Conservation (phyloP, 257 asterid species). For the Fraxinus excelsior region DNA sequence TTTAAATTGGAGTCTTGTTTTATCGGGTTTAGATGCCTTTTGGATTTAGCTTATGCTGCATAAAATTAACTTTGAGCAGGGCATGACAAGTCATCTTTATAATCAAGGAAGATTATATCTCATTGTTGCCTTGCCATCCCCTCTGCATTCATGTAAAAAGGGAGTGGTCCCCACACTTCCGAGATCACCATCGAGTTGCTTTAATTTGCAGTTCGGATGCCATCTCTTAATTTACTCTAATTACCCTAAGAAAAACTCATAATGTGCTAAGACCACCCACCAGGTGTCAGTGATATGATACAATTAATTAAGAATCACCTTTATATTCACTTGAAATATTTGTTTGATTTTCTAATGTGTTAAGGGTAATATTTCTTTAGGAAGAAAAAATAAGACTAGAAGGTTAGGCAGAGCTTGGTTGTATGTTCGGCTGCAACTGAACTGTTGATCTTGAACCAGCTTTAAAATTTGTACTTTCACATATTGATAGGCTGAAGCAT, state of each 20-base stretch:
- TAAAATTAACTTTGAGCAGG: slow-evolving; percentile 14
- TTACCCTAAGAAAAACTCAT: neutral
- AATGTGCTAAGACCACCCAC: neutral
- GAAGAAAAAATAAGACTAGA: neutral
- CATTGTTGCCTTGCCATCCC: slow-evolving; percentile 7
- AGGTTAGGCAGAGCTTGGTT: neutral
- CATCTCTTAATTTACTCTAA: neutral
- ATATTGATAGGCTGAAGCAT: neutral
- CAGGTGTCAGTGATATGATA: slow-evolving; percentile 1
- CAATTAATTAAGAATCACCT: neutral
- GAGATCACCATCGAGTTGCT: neutral
- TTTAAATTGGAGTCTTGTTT: neutral
- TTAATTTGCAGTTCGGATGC: slow-evolving; percentile 1
- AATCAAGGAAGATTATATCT: neutral
- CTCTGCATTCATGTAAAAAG: neutral
- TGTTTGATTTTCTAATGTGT: neutral
- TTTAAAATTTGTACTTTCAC: neutral
- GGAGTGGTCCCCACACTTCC: too few species aligned
- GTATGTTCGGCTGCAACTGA: neutral
- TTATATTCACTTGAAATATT: neutral
- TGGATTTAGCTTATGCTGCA: neutral
- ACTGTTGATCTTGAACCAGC: neutral
- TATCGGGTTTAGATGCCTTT: neutral
- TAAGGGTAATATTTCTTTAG: neutral
- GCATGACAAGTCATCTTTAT: neutral